A percentile compares a stretch with the other conserved stretches of the same genome.
Evolutionary conservation across 2,329 filamentous ascomycete genomes (phyloP).

Genomic region (Phaeosphaeria sp.): DNA sequence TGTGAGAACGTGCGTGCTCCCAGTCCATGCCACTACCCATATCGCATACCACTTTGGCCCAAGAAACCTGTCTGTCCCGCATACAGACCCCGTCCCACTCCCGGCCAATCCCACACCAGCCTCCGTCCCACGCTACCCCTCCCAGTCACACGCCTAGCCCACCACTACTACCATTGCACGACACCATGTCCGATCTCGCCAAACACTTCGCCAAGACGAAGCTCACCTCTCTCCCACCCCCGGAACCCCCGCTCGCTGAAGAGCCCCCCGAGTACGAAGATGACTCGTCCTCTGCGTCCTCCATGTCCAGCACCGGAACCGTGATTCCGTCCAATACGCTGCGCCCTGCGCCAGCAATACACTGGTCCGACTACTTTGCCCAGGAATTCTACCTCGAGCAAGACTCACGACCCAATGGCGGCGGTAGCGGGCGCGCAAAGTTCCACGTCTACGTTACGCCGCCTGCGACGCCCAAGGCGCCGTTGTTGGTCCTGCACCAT

Average conservation of each 20-base stretch:
- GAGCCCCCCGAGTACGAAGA: conserved; percentile 61
- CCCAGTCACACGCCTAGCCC: not conserved
- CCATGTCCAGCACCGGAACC: conserved; percentile 93
- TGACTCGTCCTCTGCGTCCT: conserved; percentile 67
- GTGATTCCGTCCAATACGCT: conserved; percentile 78
- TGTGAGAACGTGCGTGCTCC: conserved; percentile 5
- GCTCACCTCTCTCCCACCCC: conserved; percentile 66
- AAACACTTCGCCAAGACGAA: conserved; percentile 80
- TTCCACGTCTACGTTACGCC: conserved; percentile 91
- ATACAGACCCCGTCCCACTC: not conserved
- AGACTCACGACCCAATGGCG: conserved; percentile 20
- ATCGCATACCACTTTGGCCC: not conserved
- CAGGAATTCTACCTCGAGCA: conserved; percentile 78
- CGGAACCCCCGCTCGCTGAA: conserved; percentile 51
- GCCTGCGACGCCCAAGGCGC: conserved; percentile 69
- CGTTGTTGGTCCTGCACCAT: conserved; percentile 92
- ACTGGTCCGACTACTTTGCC: conserved; percentile 91
- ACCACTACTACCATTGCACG: conserved; percentile 4
- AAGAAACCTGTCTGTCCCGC: not conserved
- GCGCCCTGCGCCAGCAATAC: conserved; percentile 65
- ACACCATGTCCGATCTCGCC: conserved; percentile 79
- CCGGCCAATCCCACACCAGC: not conserved
- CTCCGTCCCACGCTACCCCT: not conserved
- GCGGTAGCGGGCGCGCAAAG: conserved; percentile 56
- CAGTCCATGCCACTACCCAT: not conserved